Percentiles rank a stretch among this genome's conserved stretches.
Conservation (phyloP, 306 rosid genomes). For the Vigna radiata region DNA sequence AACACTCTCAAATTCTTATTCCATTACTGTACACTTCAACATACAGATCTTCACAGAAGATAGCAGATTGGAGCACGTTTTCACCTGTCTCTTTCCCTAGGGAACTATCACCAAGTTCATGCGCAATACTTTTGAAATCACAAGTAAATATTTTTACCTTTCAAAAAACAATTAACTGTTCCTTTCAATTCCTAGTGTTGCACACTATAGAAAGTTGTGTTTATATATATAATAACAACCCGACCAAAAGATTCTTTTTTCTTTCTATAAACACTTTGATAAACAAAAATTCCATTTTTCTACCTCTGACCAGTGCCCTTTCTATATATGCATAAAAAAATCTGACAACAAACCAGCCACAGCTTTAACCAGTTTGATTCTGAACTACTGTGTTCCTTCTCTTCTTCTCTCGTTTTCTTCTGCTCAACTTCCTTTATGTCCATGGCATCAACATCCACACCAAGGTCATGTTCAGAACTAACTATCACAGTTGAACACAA, state of each 20-base stretch:
- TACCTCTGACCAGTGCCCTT: conserved; percentile 24
- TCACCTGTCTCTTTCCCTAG: conserved; percentile 1
- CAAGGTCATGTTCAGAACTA: conserved; percentile 50
- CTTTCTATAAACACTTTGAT: conserved; percentile 12
- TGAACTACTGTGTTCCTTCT: neutral
- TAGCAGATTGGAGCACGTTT: conserved; percentile 22
- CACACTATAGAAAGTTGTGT: neutral
- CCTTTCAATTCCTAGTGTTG: conserved; percentile 11
- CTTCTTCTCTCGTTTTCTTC: neutral
- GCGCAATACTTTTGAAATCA: conserved; percentile 6
- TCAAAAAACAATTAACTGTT: neutral
- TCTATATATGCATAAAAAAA: neutral
- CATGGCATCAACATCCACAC: conserved; percentile 55
- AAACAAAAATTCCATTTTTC: conserved; percentile 39
- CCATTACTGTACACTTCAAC: neutral
- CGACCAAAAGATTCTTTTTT: conserved; percentile 33
- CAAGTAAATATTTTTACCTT: conserved; percentile 7
- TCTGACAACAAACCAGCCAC: conserved; percentile 44
- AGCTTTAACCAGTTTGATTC: conserved; percentile 26
- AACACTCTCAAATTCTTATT: conserved; percentile 1
- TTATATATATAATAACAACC: neutral
- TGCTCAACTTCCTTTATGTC: neutral
- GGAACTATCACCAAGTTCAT: conserved; percentile 27
- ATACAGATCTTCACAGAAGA: neutral
- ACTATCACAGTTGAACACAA: conserved; percentile 63